A percentile compares a stretch with the other conserved stretches of the same genome.
Conservation (phyloP, 2,329 filamentous ascomycete genomes). For the Penicillium aurantiogriseum region DNA sequence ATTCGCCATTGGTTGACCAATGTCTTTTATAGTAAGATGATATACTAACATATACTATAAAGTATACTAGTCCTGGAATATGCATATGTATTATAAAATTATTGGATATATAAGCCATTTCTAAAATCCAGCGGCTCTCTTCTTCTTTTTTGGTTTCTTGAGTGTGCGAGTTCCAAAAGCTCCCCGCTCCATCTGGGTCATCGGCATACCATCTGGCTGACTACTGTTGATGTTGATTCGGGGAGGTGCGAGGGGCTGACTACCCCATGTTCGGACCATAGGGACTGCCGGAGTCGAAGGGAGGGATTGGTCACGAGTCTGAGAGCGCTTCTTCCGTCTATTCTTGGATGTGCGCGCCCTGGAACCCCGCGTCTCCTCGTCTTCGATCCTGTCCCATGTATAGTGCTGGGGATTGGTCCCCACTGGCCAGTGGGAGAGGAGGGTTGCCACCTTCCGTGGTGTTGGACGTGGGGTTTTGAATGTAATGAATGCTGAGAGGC, state of each 20-base stretch:
- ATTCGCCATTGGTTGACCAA: conserved; percentile 17
- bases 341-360: conserved; percentile 21
- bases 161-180: conserved; percentile 38
- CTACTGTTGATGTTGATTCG: conserved; percentile 32
- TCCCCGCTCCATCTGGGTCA: conserved; percentile 44
- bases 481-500: conserved; percentile 32
- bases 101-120: not conserved
- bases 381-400: conserved; percentile 33
- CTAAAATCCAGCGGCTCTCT: conserved; percentile 44
- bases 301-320: conserved; percentile 19
- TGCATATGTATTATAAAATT: not conserved
- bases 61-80: no score
- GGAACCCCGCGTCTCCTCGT: conserved; percentile 20
- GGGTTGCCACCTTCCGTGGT: conserved; percentile 25
- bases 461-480: conserved; percentile 24
- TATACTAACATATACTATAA: not conserved
- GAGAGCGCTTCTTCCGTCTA: conserved; percentile 30
- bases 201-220: conserved; percentile 36
- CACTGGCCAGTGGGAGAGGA: conserved; percentile 40
- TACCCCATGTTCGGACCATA: conserved; percentile 31
- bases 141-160: conserved; percentile 39
- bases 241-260: conserved; percentile 30
- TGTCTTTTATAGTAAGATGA: not conserved
- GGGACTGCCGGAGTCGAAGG: conserved; percentile 28
- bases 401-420: conserved; percentile 36